Base-by-base conservation (phyloP, 2,329 filamentous ascomycete species). In the Botrytis medusae region DNA sequence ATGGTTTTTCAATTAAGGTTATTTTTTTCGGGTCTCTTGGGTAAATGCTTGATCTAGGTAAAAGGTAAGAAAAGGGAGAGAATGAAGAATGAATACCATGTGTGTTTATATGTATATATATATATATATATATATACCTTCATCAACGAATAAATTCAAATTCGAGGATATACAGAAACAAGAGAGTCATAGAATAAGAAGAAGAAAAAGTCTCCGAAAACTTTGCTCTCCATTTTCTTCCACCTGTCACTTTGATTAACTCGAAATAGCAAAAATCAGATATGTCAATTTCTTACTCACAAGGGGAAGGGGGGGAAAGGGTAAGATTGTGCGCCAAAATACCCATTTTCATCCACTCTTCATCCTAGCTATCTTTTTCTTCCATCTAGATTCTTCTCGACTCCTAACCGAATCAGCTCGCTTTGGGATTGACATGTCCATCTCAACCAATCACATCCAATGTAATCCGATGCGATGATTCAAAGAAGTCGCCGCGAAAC, bases 341-440 rank as follows among this genome's bases (percentile, higher is more conserved):
- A 32, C 32, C 32, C 32, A 37, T 25, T 61, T 51, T 14, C 59
- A 61, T 25, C 32, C 59, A 25, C 34, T 61, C 34, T 42, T 62
- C 22, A 29, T 48, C 34, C 42, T 12, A 64, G n/a, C 40, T 34
- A 42, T 46, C 32, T 20, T 32, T 34, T 48, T 29, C 44, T 25
- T 10, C 63, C 42, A 48, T 65, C 63, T 65, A 65, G 63, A 65
- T 48, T 48, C 42, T 65, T 65, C 63, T 48, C 29, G 29, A 51
- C 42, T 48, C 62, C 29, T 42, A 46, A 34, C 20, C 34, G 42
- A 34, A 48, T 37, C 63, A 25, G 63, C 44, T 37, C 62, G n/a
- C 63, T 4, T 48, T 65, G 29, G 40, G 25, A 65, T 37, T 10
- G 8, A 16, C 46, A 18, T 9, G 34, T 34, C 29, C 29, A 22